These are phyloP conservation scores for Knufia petricola DNA, from an alignment of 2,329 filamentous ascomycete genomes.

Conservation along the genomic window DNA sequence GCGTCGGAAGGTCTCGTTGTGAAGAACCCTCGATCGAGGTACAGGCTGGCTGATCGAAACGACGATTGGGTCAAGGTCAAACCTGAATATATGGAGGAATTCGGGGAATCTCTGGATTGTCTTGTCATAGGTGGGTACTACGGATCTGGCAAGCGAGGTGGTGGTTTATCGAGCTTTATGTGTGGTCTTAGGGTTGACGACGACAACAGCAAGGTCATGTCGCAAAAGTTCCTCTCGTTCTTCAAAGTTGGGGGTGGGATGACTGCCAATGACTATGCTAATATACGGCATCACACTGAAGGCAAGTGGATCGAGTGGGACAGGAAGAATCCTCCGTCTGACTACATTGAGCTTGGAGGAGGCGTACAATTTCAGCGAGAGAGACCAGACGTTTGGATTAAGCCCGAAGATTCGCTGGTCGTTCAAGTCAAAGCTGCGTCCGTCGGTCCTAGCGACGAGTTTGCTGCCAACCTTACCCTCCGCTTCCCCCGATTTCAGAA, in stretches of 20 bases:
- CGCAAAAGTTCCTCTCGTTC: slow-evolving; percentile 57
- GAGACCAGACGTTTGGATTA: slow-evolving; percentile 85
- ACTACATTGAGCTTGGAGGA: slow-evolving; percentile 73
- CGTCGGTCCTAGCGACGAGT: slow-evolving; percentile 64
- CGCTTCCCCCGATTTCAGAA: slow-evolving; percentile 85
- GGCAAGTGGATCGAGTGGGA: slow-evolving; percentile 91
- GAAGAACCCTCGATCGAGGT: slow-evolving; percentile 84
- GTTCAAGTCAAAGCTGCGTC: slow-evolving; percentile 81
- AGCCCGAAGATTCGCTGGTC: slow-evolving; percentile 77
- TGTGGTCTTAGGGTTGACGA: slow-evolving; percentile 73
- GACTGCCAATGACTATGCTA: slow-evolving; percentile 70
- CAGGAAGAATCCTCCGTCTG: slow-evolving; percentile 59
- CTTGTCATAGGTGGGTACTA: slow-evolving; percentile 88
- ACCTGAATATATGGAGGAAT: slow-evolving; percentile 95
- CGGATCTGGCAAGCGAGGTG: slow-evolving; percentile 76
- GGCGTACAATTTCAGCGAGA: slow-evolving; percentile 61
- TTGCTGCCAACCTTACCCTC: slow-evolving; percentile 66
- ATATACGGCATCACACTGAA: slow-evolving; percentile 72
- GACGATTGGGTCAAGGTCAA: slow-evolving; percentile 99
- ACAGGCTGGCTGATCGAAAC: slow-evolving; percentile 78
- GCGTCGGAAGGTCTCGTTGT: slow-evolving; percentile 83
- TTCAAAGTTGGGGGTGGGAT: slow-evolving; percentile 97
- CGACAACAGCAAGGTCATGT: slow-evolving; percentile 59
- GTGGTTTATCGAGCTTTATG: slow-evolving; percentile 74
- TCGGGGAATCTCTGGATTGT: slow-evolving; percentile 85